Base-by-base conservation (phyloP, 176 grass and related monocot species). In the Cymbopogon citratus region DNA sequence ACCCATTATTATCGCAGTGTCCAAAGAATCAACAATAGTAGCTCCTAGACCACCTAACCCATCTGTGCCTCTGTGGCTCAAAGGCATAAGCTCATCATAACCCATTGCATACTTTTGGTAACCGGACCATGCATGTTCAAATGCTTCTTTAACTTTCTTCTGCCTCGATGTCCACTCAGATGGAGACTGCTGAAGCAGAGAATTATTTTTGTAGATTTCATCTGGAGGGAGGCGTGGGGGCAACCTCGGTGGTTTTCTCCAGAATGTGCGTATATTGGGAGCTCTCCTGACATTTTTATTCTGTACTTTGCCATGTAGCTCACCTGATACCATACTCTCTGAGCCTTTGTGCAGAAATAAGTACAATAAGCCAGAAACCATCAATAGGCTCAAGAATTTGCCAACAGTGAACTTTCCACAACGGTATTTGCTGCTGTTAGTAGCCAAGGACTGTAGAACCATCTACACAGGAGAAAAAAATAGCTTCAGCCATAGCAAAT, bases 1-100 rank as follows among this genome's bases (percentile, higher is more conserved):
- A 40, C 90, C 92, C 96, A 98, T 98, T 91, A 95, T 98, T 70
- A 98, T 95, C 4, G 90, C 92, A 62, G 96, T 98, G 65, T 98
- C 96, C 69, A 98, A 87, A 44, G 96, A 90, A 90, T 98, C 96
- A 23, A 98, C 86, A 26, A 95, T 36, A 68, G 96, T 98, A 46
- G 96, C 92, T 27, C 96, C 96, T 54, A 98, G 80, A 78, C 96
- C 96, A 82, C 96, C 92, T 86, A 98, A 91, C 74, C 96, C 92
- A 78, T 98, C 90, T 74, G 63, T 68, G 51, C 96, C 96, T 90
- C 90, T 91, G 59, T 77, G 89, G 80, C 87, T 93, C 56, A 93
- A 66, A 80, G 96, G 96, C 92, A 95, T 98, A 78, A 98, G 90
- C 49, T 98, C 96, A 51, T 98, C 96, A 88, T 89, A 93, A 81